Base-by-base conservation (phyloP, 2,329 filamentous ascomycete species). In the Parastagonospora nodorum region DNA sequence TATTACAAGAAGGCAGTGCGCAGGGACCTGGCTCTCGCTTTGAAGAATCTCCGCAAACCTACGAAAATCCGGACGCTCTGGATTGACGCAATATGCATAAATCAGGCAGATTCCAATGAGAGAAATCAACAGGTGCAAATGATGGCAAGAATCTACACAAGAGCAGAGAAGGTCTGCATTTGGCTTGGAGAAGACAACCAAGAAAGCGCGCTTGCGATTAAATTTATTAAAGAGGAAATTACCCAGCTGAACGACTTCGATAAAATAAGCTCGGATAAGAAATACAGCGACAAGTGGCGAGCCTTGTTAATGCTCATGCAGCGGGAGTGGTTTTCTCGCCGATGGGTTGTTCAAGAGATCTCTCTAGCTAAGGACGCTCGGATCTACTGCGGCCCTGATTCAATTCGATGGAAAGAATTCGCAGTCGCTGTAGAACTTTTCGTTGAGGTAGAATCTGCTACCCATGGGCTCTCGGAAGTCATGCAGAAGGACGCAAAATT, bases 271-370 rank as follows among this genome's bases (percentile, higher is more conserved):
- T 19, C 14, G 8, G 29, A 33, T 8, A 12, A 32, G 8, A 30
- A 32, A 11, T 15, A 32, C 24, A 16, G 19, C 11, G 14, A 24
- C 7, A 43, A 43, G 15, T 67, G 67, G 76, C 42, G 53, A 2
- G 61, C 69, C 0, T 42, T 78, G 1, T 51, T 74, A 2, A 45
- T 51, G 6, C 50, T 78, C 2, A 77, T 78, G 61, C 61, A 72
- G 42, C 59, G 75, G 5, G 57, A 61, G 2, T 79, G 76, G 68
- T 65, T 76, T 51, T 72, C 67, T 39, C 60, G 75, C 5, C 69
- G 75, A 0, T 78, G 76, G 77, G 73, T 78, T 2, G 68, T 79
- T 0, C 76, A 79, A 55, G 77, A 78, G 55, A 71, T 78, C n/a
- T 68, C 71, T 1, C 62, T 75, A 16, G 74, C 75, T 0, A 54